Percentiles rank a stretch among this genome's conserved stretches.
These are phyloP conservation scores for Aspergillus cejpii DNA, from an alignment of 2,329 filamentous ascomycete species.

Conservation along the genomic window DNA sequence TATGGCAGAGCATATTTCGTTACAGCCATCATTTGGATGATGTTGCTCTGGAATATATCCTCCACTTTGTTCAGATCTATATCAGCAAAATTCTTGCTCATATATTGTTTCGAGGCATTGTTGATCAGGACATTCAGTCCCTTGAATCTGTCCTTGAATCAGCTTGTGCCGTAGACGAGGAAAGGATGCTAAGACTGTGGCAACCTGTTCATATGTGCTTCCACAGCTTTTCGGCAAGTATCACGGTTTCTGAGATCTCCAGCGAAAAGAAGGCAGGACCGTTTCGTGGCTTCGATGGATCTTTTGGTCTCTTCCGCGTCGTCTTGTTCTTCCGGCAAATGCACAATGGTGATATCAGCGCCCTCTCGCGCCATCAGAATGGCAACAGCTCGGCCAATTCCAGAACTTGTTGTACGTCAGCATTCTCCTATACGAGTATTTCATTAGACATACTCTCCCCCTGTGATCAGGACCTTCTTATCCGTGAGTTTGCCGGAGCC, in stretches of 20 bases:
- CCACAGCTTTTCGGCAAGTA: slow-evolving; percentile 47
- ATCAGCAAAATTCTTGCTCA: slow-evolving; percentile 48
- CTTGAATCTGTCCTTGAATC: slow-evolving; percentile 11
- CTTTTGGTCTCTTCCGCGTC: slow-evolving; percentile 52
- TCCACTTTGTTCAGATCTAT: slow-evolving; percentile 52
- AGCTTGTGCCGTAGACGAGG: neutral
- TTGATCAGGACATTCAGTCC: slow-evolving; percentile 50
- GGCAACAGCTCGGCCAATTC: slow-evolving; percentile 51
- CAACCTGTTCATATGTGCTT: slow-evolving; percentile 48
- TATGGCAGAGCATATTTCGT: slow-evolving; percentile 52
- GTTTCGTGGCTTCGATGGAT: slow-evolving; percentile 47
- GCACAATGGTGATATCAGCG: slow-evolving; percentile 51
- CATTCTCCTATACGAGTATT: neutral
- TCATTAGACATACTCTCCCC: slow-evolving; percentile 46
- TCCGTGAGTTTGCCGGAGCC: slow-evolving; percentile 47
- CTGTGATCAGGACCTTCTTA: slow-evolving; percentile 50
- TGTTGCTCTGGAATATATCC: slow-evolving; percentile 52
- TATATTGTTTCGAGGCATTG: slow-evolving; percentile 53
- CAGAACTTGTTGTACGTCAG: slow-evolving; percentile 36
- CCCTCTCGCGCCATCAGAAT: slow-evolving; percentile 54
- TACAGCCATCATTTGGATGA: slow-evolving; percentile 54
- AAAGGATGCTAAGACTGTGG: neutral
- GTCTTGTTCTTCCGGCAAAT: slow-evolving; percentile 50
- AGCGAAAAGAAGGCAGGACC: slow-evolving; percentile 44
- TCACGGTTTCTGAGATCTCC: slow-evolving; percentile 47